phyloP scores from a whole-genome alignment of 495 filamentous ascomycete genomes.

The Oidiodendron maius region DNA sequence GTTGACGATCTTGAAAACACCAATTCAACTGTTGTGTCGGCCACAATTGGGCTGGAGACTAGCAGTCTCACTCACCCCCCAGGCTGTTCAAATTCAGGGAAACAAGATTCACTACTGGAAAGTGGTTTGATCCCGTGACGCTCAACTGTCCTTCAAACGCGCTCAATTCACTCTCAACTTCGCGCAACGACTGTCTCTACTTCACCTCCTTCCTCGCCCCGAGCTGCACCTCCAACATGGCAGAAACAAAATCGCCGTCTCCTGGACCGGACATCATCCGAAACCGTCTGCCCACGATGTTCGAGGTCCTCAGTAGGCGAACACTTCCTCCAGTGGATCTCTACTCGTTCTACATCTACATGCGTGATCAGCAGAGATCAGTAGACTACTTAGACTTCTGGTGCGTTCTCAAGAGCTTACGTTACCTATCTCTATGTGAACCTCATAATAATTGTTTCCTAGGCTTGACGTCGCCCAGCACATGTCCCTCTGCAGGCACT shows the following conservation, averaged over 20 bases:
- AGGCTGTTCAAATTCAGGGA: too few relatives aligned
- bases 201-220: not conserved
- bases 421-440: not conserved
- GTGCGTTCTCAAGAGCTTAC: conserved; percentile 38
- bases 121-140: too few relatives aligned
- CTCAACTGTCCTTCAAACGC: not conserved
- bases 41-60: not conserved
- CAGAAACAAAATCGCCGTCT: conserved; percentile 10
- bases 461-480: conserved; percentile 99
- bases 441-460: conserved; percentile 4
- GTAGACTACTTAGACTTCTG: conserved; percentile 99
- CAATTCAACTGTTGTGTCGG: too few relatives aligned
- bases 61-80: too few relatives aligned
- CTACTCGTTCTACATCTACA: conserved; percentile 99
- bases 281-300: conserved; percentile 86
- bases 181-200: not conserved
- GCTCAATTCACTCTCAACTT: conserved; percentile 3
- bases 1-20: too few relatives aligned
- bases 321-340: conserved; percentile 92
- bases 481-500: conserved; percentile 96
- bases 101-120: too few relatives aligned
- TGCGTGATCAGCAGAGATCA: conserved; percentile 95
- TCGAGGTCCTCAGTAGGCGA: conserved; percentile 87
- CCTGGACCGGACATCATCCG: conserved; percentile 45
- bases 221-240: conserved; percentile 14